Percentiles rank a stretch among this genome's conserved stretches.
Evolutionary conservation across 331 rosid genomes (phyloP).

Genomic region (Quercus lobata): DNA sequence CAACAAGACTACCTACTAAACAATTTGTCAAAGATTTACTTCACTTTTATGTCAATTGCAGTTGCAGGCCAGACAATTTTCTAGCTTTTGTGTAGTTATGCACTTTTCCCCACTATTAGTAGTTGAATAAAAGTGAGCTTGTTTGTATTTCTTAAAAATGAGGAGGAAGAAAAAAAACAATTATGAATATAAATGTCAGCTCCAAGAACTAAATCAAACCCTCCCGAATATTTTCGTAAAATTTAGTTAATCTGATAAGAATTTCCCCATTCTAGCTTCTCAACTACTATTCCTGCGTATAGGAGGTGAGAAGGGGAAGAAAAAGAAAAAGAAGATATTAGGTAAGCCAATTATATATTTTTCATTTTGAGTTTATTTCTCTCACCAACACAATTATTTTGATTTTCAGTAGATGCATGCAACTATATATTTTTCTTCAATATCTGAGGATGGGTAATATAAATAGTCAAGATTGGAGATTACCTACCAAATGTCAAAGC

Average conservation of each 20-base stretch:
- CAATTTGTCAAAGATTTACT: too few relatives aligned
- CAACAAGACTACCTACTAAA: too few relatives aligned
- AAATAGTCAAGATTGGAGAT: too few relatives aligned
- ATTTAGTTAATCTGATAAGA: constrained; percentile 53
- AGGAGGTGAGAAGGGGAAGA: neutral
- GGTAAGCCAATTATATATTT: constrained; percentile 14
- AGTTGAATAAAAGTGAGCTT: neutral
- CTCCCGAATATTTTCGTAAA: constrained; percentile 50
- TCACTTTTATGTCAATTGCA: too few relatives aligned
- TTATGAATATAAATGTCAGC: constrained; percentile 89
- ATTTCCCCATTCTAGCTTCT: constrained; percentile 90
- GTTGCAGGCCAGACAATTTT: too few relatives aligned
- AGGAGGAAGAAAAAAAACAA: constrained; percentile 7
- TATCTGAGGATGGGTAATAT: too few relatives aligned
- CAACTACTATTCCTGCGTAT: constrained; percentile 56
- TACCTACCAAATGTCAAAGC: too few relatives aligned
- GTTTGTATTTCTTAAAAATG: constrained; percentile 1
- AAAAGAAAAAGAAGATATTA: constrained; percentile 7
- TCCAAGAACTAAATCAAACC: constrained; percentile 82
- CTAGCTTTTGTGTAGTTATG: too few relatives aligned
- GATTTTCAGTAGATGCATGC: too few relatives aligned
- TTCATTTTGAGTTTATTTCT: neutral
- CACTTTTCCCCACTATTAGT: neutral
- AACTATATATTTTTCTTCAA: too few relatives aligned
- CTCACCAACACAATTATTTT: too few relatives aligned